These are phyloP conservation scores for Euphorbia lathyris DNA, from an alignment of 345 rosid species.

Conservation along the genomic window DNA sequence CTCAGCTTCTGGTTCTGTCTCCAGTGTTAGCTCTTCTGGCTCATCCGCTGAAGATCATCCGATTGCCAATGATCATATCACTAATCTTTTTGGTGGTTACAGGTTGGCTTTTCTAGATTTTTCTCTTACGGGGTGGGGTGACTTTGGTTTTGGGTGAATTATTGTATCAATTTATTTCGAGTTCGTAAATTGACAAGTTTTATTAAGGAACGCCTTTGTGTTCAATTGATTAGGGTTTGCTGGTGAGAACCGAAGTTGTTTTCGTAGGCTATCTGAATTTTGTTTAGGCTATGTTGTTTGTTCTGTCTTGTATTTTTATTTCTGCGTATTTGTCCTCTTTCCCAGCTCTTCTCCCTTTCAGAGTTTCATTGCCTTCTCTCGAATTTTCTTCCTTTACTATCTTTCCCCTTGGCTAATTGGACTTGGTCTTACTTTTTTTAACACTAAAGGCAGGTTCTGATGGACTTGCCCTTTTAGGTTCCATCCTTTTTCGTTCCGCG, in stretches of 20 bases:
- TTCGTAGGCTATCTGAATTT: no score
- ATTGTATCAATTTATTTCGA: background rate
- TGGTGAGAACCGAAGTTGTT: background rate
- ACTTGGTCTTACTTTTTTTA: no score
- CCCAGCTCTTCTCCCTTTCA: background rate
- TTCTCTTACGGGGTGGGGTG: background rate
- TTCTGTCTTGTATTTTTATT: slow-evolving; percentile 2
- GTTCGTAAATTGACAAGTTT: slow-evolving; percentile 4
- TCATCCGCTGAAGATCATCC: slow-evolving; percentile 60
- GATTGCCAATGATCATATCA: slow-evolving; percentile 32
- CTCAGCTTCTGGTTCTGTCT: slow-evolving; percentile 51
- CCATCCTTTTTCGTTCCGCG: no score
- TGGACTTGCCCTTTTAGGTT: no score
- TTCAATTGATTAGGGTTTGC: background rate
- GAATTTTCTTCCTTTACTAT: slow-evolving; percentile 10
- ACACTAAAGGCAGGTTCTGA: background rate
- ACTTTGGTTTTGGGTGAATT: background rate
- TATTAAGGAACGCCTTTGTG: background rate
- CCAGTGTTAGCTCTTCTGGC: no score
- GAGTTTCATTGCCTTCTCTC: slow-evolving; percentile 4
- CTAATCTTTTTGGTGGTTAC: slow-evolving; percentile 24
- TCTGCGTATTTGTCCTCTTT: background rate
- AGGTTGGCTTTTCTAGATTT: slow-evolving; percentile 39
- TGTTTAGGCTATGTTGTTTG: slow-evolving; percentile 15
- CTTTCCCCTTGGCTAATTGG: background rate